Evolutionary conservation across 1,284 basidiomycete species (phyloP).

Genomic region (Inonotus obliquus): DNA sequence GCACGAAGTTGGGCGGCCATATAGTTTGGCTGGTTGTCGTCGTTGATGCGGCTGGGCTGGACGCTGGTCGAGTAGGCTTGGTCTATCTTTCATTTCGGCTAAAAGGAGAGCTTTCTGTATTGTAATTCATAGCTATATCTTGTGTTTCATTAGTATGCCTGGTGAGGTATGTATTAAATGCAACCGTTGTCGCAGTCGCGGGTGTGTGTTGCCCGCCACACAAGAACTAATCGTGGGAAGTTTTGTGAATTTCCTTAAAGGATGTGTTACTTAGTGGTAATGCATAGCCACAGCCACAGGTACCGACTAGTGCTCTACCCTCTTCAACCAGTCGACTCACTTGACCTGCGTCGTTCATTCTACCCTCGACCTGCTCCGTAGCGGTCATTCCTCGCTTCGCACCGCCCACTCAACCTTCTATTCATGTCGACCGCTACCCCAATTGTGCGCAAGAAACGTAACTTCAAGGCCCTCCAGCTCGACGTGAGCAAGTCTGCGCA

Average conservation of each 20-base stretch:
- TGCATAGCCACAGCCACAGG: too few species aligned
- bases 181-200: not conserved
- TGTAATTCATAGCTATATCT: not conserved
- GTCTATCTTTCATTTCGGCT: not conserved
- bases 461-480: conserved; percentile 73
- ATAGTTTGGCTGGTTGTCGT: not conserved
- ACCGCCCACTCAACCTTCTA: not conserved
- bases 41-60: not conserved
- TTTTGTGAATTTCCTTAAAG: not conserved
- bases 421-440: conserved; percentile 30
- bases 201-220: not conserved
- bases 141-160: not conserved
- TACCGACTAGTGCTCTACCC: not conserved
- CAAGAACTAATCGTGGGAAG: not conserved
- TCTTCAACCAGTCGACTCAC: not conserved
- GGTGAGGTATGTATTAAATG: not conserved
- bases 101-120: not conserved
- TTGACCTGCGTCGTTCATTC: not conserved
- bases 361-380: not conserved
- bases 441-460: conserved; percentile 68
- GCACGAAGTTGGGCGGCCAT: not conserved
- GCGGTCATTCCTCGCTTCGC: not conserved
- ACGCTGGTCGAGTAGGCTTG: not conserved
- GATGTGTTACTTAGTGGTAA: not conserved
- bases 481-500: conserved; percentile 36